Conservation (phyloP, 1,284 basidiomycete species). For the Malassezia yamatoensis region DNA sequence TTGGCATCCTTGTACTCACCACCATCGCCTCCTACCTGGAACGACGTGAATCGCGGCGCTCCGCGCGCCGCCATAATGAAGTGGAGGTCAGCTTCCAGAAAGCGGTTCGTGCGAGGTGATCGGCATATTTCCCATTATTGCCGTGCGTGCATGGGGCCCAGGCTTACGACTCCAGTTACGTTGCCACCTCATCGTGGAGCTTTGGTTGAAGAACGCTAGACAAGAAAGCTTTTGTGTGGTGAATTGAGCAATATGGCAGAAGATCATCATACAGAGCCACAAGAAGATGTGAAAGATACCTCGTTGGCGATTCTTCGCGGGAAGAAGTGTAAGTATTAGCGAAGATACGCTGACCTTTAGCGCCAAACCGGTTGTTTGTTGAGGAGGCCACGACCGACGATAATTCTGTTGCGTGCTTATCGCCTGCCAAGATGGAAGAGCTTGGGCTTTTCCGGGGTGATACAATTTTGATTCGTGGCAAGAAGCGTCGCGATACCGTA, state of each 20-base stretch:
- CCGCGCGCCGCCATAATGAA: background rate
- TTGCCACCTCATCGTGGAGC: slow-evolving; percentile 15
- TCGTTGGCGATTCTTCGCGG: slow-evolving; percentile 44
- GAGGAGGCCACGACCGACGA: slow-evolving; percentile 48
- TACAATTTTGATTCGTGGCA: slow-evolving; percentile 57
- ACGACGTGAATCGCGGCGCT: slow-evolving; percentile 10
- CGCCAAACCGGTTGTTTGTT: slow-evolving; percentile 44
- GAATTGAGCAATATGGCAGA: slow-evolving; percentile 8
- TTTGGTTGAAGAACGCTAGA: background rate
- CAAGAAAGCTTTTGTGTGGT: no score
- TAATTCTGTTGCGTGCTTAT: slow-evolving; percentile 72
- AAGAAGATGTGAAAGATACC: slow-evolving; percentile 38
- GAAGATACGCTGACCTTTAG: slow-evolving; percentile 6
- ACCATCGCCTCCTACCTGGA: background rate
- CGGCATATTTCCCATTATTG: slow-evolving; percentile 11
- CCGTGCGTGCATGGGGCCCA: slow-evolving; percentile 5
- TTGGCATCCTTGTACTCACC: no score
- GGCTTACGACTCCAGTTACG: background rate
- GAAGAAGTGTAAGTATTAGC: slow-evolving; percentile 32
- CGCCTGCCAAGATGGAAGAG: slow-evolving; percentile 91
- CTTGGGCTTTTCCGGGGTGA: slow-evolving; percentile 90
- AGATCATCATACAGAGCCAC: slow-evolving; percentile 4
- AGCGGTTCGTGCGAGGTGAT: background rate
- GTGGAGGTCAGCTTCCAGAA: slow-evolving; percentile 7
- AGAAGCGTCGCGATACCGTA: slow-evolving; percentile 81